Evolutionary conservation across 1,284 basidiomycete species (phyloP).

Genomic region (Boletus sp.): DNA sequence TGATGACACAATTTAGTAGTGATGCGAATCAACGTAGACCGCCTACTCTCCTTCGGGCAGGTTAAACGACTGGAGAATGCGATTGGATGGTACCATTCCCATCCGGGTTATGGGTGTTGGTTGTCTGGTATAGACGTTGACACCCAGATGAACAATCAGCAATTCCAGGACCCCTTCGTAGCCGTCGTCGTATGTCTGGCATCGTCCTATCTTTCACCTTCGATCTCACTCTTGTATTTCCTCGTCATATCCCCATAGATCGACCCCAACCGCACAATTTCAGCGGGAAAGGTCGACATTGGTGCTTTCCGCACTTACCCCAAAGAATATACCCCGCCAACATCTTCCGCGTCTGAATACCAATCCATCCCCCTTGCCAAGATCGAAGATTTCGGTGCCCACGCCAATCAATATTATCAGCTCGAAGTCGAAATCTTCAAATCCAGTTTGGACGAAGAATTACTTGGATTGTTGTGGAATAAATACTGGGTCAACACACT

Average conservation of each 20-base stretch:
- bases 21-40: background rate
- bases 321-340: slow-evolving; percentile 82
- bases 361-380: slow-evolving; percentile 93
- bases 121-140: slow-evolving; percentile 94
- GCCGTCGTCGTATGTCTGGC: slow-evolving; percentile 82
- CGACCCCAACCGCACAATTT: slow-evolving; percentile 97
- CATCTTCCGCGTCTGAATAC: slow-evolving; percentile 71
- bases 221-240: background rate
- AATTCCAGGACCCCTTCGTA: slow-evolving; percentile 93
- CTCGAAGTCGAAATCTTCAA: slow-evolving; percentile 96
- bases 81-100: slow-evolving; percentile 99
- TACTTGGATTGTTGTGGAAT: slow-evolving; percentile 93
- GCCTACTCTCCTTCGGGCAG: slow-evolving; percentile 35
- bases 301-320: slow-evolving; percentile 98
- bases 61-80: slow-evolving; percentile 83
- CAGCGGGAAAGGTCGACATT: slow-evolving; percentile 96
- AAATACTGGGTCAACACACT: slow-evolving; percentile 99
- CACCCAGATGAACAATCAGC: slow-evolving; percentile 94
- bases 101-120: slow-evolving; percentile 98
- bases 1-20: background rate
- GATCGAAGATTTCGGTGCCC: slow-evolving; percentile 97
- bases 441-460: slow-evolving; percentile 77
- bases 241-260: slow-evolving; percentile 52
- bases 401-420: slow-evolving; percentile 95
- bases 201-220: background rate